Conservation (phyloP, 352 stramenopile species). For the Phytopythium vexans region DNA sequence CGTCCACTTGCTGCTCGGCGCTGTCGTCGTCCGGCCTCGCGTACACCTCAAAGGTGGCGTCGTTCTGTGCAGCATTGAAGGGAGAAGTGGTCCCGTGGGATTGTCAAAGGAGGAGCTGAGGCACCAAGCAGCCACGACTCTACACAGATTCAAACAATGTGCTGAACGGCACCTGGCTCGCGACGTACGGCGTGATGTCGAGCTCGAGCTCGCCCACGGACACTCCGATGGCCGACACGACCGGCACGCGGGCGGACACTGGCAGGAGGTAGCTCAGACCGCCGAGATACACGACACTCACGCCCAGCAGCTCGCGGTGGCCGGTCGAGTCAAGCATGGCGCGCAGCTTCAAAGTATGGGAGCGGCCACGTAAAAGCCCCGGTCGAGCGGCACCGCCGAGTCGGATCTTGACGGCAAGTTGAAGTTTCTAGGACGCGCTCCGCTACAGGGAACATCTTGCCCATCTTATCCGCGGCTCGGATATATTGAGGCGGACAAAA, state of each 20-base stretch:
- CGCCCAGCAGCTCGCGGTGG: conserved; percentile 31
- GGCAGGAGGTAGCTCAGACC: conserved; percentile 64
- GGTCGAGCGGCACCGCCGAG: too few species aligned
- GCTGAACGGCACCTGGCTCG: conserved; percentile 2
- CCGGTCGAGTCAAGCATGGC: conserved; percentile 6
- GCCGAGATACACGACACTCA: conserved; percentile 53
- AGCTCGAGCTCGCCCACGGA: conserved; percentile 34
- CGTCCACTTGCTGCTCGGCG: conserved; percentile 43
- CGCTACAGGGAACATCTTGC: too few species aligned
- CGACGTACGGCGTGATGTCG: conserved; percentile 38
- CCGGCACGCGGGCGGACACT: conserved; percentile 34
- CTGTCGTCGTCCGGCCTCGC: conserved; percentile 24
- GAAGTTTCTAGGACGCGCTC: too few species aligned
- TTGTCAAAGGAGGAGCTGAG: too few species aligned
- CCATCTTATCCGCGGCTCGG: too few species aligned
- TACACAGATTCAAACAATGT: too few species aligned
- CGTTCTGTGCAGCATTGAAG: conserved; percentile 4
- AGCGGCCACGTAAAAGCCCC: background rate
- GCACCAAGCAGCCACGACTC: too few species aligned
- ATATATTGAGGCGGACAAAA: too few species aligned
- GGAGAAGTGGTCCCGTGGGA: background rate
- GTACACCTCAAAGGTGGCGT: conserved; percentile 34
- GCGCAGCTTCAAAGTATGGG: background rate
- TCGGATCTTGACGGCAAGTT: too few species aligned
- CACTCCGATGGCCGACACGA: conserved; percentile 54